Conservation (phyloP, 1,139 yeast species). For the Protomyces lactucae-debilis region DNA sequence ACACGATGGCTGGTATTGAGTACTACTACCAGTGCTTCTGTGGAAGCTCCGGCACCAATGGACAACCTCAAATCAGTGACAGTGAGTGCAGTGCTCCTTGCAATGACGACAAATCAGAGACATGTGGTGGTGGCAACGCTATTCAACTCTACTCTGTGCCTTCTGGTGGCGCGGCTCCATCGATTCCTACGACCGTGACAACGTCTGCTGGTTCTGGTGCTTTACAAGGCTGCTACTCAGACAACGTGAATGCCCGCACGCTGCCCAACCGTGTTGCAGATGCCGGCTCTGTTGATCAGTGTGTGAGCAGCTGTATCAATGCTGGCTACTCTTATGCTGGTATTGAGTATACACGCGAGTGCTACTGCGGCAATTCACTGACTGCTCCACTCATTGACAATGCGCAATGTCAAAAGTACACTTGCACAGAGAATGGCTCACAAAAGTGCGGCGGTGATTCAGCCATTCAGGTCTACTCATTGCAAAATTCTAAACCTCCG, state of each 20-base stretch:
- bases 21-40: slow-evolving; percentile 6
- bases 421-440: neutral
- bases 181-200: neutral
- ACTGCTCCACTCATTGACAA: neutral
- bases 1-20: neutral
- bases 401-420: neutral
- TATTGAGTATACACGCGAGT: slow-evolving; percentile 24
- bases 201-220: neutral
- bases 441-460: neutral
- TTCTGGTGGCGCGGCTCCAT: neutral
- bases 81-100: neutral
- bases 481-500: neutral
- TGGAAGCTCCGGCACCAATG: neutral
- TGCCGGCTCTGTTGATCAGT: slow-evolving; percentile 21
- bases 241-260: slow-evolving; percentile 4
- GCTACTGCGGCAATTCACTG: slow-evolving; percentile 16
- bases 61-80: neutral
- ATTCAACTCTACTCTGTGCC: neutral
- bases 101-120: neutral
- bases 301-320: slow-evolving; percentile 14
- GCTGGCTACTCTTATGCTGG: slow-evolving; percentile 24
- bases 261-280: slow-evolving; percentile 6
- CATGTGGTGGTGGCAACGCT: neutral
- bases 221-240: slow-evolving; percentile 1
- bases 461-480: neutral